These are phyloP conservation scores for Chrysoporthe deuterocubensis DNA, from an alignment of 2,329 filamentous ascomycete species.

Conservation along the genomic window DNA sequence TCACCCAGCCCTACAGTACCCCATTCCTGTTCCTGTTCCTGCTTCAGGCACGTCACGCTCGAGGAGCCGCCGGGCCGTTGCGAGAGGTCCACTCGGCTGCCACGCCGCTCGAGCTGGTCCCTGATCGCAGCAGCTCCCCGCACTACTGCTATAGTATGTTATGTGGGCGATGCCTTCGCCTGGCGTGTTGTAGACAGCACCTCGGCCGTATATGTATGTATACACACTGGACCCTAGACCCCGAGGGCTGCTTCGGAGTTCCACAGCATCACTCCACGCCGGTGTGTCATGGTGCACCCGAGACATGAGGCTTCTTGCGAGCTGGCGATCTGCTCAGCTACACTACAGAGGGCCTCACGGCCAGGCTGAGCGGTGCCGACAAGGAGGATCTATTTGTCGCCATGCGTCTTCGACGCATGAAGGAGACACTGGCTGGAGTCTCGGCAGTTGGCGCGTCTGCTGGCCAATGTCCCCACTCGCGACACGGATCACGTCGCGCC, in stretches of 20 bases:
- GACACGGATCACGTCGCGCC: neutral
- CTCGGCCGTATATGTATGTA: neutral
- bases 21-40: constrained; percentile 2
- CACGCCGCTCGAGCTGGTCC: neutral
- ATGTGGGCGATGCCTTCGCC: neutral
- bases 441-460: neutral
- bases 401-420: neutral
- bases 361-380: neutral
- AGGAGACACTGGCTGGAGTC: neutral
- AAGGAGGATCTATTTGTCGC: neutral
- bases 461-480: neutral
- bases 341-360: neutral
- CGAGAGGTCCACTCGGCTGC: constrained; percentile 9
- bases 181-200: neutral
- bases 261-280: neutral
- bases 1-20: constrained; percentile 1
- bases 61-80: constrained; percentile 19
- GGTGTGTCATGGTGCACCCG: neutral
- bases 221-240: neutral
- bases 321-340: neutral
- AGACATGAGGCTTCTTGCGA: neutral
- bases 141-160: neutral
- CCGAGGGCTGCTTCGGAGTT: neutral
- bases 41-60: neutral
- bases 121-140: neutral